Percentiles rank a stretch among this genome's conserved stretches.
phyloP scores from a whole-genome alignment of 2,329 filamentous ascomycete genomes.

The Tolypocladium tundrense region DNA sequence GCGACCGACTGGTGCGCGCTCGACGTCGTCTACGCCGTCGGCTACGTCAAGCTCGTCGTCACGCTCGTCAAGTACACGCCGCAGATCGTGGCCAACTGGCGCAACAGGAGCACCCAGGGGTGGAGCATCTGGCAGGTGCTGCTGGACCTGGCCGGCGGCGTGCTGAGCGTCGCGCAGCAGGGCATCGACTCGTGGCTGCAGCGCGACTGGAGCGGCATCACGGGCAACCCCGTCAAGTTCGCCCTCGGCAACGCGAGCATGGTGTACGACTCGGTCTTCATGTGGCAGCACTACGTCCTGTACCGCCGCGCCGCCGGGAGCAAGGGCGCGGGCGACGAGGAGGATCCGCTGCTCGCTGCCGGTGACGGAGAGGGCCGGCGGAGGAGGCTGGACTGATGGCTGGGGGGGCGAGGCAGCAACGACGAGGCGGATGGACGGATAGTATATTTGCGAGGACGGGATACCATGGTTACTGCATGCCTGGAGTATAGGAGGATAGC shows the following conservation, averaged over 20 bases:
- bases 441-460: neutral
- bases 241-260: constrained; percentile 77
- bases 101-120: constrained; percentile 72
- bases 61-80: constrained; percentile 91
- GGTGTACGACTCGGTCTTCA: constrained; percentile 77
- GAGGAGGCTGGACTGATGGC: neutral
- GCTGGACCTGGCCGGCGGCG: constrained; percentile 70
- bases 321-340: constrained; percentile 3
- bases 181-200: constrained; percentile 76
- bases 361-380: neutral
- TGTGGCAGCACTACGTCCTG: constrained; percentile 77
- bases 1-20: constrained; percentile 48
- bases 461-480: neutral
- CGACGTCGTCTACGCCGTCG: constrained; percentile 57
- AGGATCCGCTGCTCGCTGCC: constrained; percentile 17
- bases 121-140: constrained; percentile 83
- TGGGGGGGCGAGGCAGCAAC: too few relatives aligned
- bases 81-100: constrained; percentile 73
- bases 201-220: constrained; percentile 81
- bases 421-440: neutral
- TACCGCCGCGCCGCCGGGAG: constrained; percentile 35
- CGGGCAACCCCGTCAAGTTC: constrained; percentile 86
- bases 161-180: constrained; percentile 74
- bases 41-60: constrained; percentile 81
- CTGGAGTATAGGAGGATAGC: neutral